Evolutionary conservation across 345 rosid genomes (phyloP), one percentile per base, ranked within the genome.

Genomic region (Moricandia arvensis): DNA sequence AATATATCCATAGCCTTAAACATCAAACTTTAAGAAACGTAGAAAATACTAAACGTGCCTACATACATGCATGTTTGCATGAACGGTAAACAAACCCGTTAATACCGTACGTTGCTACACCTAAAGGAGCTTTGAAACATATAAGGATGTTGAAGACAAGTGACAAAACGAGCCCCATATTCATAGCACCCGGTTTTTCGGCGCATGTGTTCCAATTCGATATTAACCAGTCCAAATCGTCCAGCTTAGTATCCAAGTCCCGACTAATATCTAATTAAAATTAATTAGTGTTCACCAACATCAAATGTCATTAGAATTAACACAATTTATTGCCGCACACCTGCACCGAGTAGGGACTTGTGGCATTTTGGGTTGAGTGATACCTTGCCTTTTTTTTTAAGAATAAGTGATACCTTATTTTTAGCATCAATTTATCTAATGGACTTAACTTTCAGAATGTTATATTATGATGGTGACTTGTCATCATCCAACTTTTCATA

Each of bases 391-490:
- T 21, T 21, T 21, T 21, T 21, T 21, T 21, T 21, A 2, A 21
- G 24, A 21, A 21, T 21, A 21, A 21, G n/a, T n/a, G n/a, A 21
- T 21, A 21, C 24, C 24, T 21, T 38, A 4, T 35, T 30, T 33
- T 12, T 34, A 27, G 60, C 31, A 68, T 24, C 5, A 34, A 16
- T 60, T 35, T 75, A 33, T 49, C 34, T 61, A 61, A 74, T 75
- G 79, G 74, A 75, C 47, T 21, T 27, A 75, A 13, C 49, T 75
- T 75, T 68, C 4, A 37, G 63, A 68, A 61, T 75, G 33, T 68
- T 75, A 68, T 51, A 37, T 51, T 11, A 35, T 53, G 54, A 75
- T 61, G 69, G 41, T 33, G 69, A 75, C 79, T 27, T 67, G 68
- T 59, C 68, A 60, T 35, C 38, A 68, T 49, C 53, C 51, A 68